These are phyloP conservation scores for Helotiales sp. DNA, from an alignment of 2,329 filamentous ascomycete genomes.

Conservation along the genomic window DNA sequence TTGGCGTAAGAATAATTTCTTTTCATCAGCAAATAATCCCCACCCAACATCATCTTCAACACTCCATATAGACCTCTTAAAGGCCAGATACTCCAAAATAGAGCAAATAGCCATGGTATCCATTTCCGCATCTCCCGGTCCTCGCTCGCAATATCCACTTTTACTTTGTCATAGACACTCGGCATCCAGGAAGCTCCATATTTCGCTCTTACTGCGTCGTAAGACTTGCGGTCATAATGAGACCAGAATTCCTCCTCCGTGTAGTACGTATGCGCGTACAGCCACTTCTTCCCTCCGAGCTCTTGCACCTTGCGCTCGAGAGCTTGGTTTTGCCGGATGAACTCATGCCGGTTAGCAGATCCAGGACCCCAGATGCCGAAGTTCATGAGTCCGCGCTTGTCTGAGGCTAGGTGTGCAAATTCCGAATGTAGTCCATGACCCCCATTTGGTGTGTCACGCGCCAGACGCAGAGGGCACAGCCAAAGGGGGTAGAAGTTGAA, in stretches of 20 bases:
- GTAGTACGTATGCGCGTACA: slow-evolving; percentile 87
- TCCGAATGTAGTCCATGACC: slow-evolving; percentile 32
- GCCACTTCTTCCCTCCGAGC: slow-evolving; percentile 79
- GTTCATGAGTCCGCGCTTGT: slow-evolving; percentile 50
- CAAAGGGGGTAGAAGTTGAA: slow-evolving; percentile 55
- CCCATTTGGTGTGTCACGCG: slow-evolving; percentile 27
- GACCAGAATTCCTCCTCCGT: slow-evolving; percentile 69
- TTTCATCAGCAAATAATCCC: no score
- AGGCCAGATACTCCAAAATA: no score
- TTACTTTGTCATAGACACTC: slow-evolving; percentile 70
- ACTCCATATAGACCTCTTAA: no score
- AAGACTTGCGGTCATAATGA: slow-evolving; percentile 60
- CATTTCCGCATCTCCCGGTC: no score
- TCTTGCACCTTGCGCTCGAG: slow-evolving; percentile 69
- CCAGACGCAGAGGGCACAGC: slow-evolving; percentile 53
- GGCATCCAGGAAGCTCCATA: slow-evolving; percentile 64
- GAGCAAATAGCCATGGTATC: no score
- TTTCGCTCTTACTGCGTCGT: slow-evolving; percentile 61
- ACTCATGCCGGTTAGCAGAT: slow-evolving; percentile 53
- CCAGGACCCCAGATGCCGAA: slow-evolving; percentile 86
- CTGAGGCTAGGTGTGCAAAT: slow-evolving; percentile 27
- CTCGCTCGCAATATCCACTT: slow-evolving; percentile 51
- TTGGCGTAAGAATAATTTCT: no score
- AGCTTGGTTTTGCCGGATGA: slow-evolving; percentile 67
- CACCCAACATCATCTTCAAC: no score